Conservation (phyloP, 768 basidiomycete species). For the Termitomyces sp. region DNA sequence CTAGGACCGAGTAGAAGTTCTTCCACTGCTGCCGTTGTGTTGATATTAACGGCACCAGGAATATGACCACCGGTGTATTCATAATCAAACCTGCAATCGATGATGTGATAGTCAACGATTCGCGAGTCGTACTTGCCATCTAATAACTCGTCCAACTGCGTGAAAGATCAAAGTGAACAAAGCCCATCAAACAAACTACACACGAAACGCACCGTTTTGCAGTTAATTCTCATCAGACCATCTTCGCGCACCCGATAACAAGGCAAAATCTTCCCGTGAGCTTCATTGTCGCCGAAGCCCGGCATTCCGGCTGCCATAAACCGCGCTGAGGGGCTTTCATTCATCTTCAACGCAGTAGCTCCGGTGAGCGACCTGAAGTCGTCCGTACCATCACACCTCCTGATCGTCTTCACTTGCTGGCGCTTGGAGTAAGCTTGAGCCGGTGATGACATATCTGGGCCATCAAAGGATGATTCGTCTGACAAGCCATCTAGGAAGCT, state of each 20-base stretch:
- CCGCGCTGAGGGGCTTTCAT: conserved; percentile 57
- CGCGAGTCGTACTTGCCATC: conserved; percentile 66
- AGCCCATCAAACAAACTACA: conserved; percentile 1
- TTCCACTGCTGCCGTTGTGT: conserved; percentile 75
- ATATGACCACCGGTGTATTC: conserved; percentile 95
- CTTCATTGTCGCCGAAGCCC: conserved; percentile 92
- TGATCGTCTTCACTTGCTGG: conserved; percentile 73
- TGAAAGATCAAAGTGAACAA: conserved; percentile 14
- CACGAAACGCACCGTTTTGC: conserved; percentile 62
- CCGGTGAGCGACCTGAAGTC: conserved; percentile 77
- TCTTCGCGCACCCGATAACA: conserved; percentile 94
- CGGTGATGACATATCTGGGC: conserved; percentile 72
- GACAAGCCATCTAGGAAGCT: conserved; percentile 43
- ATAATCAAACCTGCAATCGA: conserved; percentile 98
- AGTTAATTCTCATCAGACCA: conserved; percentile 87
- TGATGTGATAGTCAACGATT: conserved; percentile 71
- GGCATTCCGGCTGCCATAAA: conserved; percentile 63
- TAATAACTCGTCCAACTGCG: conserved; percentile 73
- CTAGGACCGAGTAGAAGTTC: conserved; percentile 67
- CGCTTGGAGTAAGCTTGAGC: conserved; percentile 79
- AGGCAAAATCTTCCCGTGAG: conserved; percentile 88
- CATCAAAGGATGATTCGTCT: conserved; percentile 62
- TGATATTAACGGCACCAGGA: conserved; percentile 88
- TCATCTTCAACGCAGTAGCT: conserved; percentile 49
- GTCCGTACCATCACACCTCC: conserved; percentile 79